Conservation (phyloP, 495 filamentous ascomycete genomes). For the Sabuloglossum arenarium region DNA sequence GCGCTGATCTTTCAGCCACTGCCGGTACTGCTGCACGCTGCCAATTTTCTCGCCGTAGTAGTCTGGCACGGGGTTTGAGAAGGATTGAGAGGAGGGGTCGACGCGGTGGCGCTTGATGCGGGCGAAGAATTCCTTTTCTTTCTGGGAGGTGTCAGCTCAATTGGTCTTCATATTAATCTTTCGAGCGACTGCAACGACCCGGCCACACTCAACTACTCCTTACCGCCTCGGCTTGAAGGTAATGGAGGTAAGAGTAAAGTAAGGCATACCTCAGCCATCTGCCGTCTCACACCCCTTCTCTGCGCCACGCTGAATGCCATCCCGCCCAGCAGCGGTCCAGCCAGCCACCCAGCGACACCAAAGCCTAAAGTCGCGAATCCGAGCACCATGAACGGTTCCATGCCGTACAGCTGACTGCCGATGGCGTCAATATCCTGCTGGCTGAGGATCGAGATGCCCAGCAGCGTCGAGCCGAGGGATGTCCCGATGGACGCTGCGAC, state of each 20-base stretch:
- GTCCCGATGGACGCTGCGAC: constrained; percentile 51
- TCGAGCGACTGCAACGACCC: too few species aligned
- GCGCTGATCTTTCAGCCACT: constrained; percentile 92
- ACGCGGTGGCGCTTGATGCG: constrained; percentile 77
- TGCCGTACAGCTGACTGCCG: constrained; percentile 42
- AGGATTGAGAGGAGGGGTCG: constrained; percentile 52
- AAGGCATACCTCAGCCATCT: constrained; percentile 42
- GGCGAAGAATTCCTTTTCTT: constrained; percentile 80
- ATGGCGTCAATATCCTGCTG: constrained; percentile 45
- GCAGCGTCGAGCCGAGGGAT: constrained; percentile 31
- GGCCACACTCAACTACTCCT: too few species aligned
- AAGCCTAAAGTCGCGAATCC: constrained; percentile 53
- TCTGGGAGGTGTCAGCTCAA: constrained; percentile 26
- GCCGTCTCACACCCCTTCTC: constrained; percentile 30
- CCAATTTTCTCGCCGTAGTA: constrained; percentile 90
- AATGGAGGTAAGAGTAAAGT: too few species aligned
- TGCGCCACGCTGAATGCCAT: constrained; percentile 39
- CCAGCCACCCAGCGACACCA: constrained; percentile 64
- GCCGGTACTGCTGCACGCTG: constrained; percentile 71
- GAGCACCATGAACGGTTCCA: constrained; percentile 74
- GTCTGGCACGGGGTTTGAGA: constrained; percentile 51
- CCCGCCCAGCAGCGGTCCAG: constrained; percentile 61
- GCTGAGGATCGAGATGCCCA: constrained; percentile 40
- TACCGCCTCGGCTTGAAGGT: too few species aligned
- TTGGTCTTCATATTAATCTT: too few species aligned